Evolutionary conservation across 495 filamentous ascomycete species (phyloP), one percentile per base, ranked within the genome.

Genomic region (Xylaria castorea): DNA sequence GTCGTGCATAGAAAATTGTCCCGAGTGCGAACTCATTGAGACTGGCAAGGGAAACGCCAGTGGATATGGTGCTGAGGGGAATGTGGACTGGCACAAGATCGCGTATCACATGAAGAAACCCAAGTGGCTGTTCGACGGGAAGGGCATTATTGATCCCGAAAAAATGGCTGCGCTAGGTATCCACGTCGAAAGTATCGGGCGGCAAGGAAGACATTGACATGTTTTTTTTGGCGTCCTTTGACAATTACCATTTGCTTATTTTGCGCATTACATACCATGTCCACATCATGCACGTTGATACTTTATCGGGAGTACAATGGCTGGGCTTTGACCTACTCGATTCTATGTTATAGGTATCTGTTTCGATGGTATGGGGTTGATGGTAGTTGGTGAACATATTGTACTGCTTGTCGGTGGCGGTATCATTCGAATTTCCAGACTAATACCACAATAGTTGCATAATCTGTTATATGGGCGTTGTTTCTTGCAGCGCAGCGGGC

Each of bases 81-180:
- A 25, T 30, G 60, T 79, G 2, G 73, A 77, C 66, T 79, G 74
- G 77, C 64, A 42, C 51, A 74, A 60, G 68, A 83, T 84, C 5
- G 82, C 83, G 27, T 73, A 76, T 18, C 80, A 83, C 38, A 92
- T 94, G 91, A 83, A 85, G 58, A 87, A 90, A 68, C 92, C 92
- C 2, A 88, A 86, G 71, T 91, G 88, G 83, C 81, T 93, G 6
- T 93, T 94, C 78, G 92, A 94, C 70, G 92, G 92, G 20, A 86
- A 90, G 38, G 87, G 89, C 36, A 81, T 92, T 32, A 77, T 93
- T 18, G 87, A 93, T 74, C 80, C 82, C 9, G 75, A 73, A 18
- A 85, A 86, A 71, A 82, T 93, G 77, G 83, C 85, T 48, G 81
- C 78, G 51, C 76, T 92, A 38, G 91, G 90, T 0, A 86, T 92